Evolutionary conservation across 345 rosid species (phyloP).

Genomic region (Arabidopsis arenosa): DNA sequence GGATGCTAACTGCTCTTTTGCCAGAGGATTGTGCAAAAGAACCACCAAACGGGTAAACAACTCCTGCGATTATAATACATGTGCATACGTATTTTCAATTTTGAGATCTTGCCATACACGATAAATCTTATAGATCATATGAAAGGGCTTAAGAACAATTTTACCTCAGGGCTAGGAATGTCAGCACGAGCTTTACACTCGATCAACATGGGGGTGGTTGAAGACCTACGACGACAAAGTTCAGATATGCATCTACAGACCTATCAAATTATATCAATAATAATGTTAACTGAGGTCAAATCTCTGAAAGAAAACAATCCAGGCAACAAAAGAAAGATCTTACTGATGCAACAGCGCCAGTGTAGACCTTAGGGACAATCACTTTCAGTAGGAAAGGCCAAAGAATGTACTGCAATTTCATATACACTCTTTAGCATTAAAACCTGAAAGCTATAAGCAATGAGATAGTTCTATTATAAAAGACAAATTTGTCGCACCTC

Average conservation of each 20-base stretch:
- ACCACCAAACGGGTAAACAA: slow-evolving; percentile 93
- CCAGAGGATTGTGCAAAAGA: slow-evolving; percentile 94
- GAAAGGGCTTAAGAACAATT: slow-evolving; percentile 21
- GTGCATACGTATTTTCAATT: slow-evolving; percentile 8
- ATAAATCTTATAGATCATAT: slow-evolving; percentile 28
- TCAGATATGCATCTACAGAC: slow-evolving; percentile 98
- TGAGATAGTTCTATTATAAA: slow-evolving; percentile 18
- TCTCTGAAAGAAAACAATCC: slow-evolving; percentile 1
- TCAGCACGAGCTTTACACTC: slow-evolving; percentile 87
- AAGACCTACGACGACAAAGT: slow-evolving; percentile 69
- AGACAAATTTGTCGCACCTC: slow-evolving; percentile 58
- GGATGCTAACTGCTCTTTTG: slow-evolving; percentile 83
- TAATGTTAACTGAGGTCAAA: slow-evolving; percentile 11
- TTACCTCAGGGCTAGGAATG: slow-evolving; percentile 90
- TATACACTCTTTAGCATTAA: slow-evolving; percentile 18
- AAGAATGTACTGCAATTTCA: slow-evolving; percentile 76
- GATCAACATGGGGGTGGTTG: slow-evolving; percentile 61
- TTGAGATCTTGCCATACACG: slow-evolving; percentile 30
- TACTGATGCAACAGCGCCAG: slow-evolving; percentile 86
- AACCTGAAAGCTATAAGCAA: background rate
- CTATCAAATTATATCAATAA: slow-evolving; percentile 52
- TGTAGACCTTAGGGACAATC: slow-evolving; percentile 75
- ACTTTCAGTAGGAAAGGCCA: slow-evolving; percentile 95
- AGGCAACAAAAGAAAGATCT: slow-evolving; percentile 38
- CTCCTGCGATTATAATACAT: slow-evolving; percentile 59